Conservation (phyloP, 768 basidiomycete genomes). For the Paxillus rubicundulus region DNA sequence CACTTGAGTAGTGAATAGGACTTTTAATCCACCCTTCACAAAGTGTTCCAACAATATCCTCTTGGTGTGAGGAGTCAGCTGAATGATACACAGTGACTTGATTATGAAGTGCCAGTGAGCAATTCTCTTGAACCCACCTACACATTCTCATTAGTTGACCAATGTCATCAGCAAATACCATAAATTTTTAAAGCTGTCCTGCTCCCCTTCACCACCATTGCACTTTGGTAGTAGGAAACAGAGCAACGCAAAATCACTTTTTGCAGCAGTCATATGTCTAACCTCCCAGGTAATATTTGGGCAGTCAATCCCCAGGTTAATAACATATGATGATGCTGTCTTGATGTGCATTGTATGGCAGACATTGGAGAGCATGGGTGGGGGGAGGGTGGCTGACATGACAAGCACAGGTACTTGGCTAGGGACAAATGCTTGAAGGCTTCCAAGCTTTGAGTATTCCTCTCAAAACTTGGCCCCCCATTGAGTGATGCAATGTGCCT, state of each 20-base stretch:
- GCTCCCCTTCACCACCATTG: not conserved
- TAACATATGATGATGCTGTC: not conserved
- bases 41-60: conserved; percentile 23
- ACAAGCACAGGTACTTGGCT: not conserved
- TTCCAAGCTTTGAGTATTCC: not conserved
- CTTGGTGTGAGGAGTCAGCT: not conserved
- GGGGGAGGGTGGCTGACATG: not conserved
- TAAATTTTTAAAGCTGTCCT: not conserved
- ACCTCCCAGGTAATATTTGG: conserved; percentile 2
- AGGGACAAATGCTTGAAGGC: conserved; percentile 14
- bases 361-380: not conserved
- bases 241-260: not conserved
- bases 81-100: conserved; percentile 1
- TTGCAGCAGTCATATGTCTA: not conserved
- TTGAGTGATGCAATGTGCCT: conserved; percentile 21
- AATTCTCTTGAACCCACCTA: not conserved
- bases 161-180: conserved; percentile 3
- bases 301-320: not conserved
- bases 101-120: not conserved
- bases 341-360: conserved; percentile 21
- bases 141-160: not conserved
- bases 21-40: conserved; percentile 17
- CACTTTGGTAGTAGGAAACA: not conserved
- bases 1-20: too few relatives aligned
- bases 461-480: conserved; percentile 13